Base-by-base conservation (phyloP, 148 eudicot species). In the Cornus controversa region DNA sequence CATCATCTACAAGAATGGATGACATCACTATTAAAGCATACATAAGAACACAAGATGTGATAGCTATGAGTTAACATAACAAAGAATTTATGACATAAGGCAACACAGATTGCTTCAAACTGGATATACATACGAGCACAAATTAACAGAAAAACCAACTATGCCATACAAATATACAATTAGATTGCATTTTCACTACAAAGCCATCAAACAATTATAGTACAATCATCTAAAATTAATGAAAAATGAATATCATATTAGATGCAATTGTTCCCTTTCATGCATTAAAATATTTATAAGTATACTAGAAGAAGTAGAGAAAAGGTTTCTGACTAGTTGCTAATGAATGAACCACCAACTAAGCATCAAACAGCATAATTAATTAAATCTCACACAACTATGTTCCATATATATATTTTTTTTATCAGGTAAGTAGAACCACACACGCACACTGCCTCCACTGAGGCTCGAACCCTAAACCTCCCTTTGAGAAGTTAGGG, bases 321-420 rank as follows among this genome's bases (percentile, higher is more conserved):
- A 60, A 60, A 22, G 8, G 24, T n/a, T 22, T 22, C 4, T 18
- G 22, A 18, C 24, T 18, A 18, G 8, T 0, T n/a, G 25, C 20
- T 18, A 18, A n/a, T 22, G 4, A 40, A 25, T 10, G 14, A 73
- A 54, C 16, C 31, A 63, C 26, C 15, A 27, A 72, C 25, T 11
- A 50, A 79, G 24, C 58, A 79, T 40, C 81, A 34, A 67, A 71
- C 31, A 47, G 28, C 62, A 54, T 4, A 18, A 18, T 18, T 18
- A 18, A 16, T 64, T 16, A 37, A 42, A 11, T 40, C 2, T 8
- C 47, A 10, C 26, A 67, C 11, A 62, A 70, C 80, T 18, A 62
- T 25, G 70, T 50, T 45, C 50, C 23, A 24, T 9, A 63, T n/a
- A 45, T 54, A n/a, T n/a, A n/a, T n/a, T n/a, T n/a, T n/a, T n/a